A percentile compares a stretch with the other conserved stretches of the same genome.
These are phyloP conservation scores for Entonaema liquescens DNA, from an alignment of 495 filamentous ascomycete genomes.

Conservation along the genomic window DNA sequence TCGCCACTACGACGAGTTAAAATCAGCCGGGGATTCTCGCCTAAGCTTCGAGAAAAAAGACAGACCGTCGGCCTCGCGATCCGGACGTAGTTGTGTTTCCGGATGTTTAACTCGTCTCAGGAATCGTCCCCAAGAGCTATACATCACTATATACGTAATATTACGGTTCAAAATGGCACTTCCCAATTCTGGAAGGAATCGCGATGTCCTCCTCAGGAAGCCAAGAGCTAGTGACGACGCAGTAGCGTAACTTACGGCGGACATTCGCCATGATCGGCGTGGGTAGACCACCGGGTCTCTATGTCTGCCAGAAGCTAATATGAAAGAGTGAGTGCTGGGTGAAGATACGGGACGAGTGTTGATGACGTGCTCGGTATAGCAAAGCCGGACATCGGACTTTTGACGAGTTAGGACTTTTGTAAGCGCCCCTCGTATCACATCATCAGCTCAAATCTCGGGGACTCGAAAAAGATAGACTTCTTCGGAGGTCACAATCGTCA, in stretches of 20 bases:
- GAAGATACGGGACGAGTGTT: slow-evolving; percentile 7
- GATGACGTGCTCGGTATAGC: slow-evolving; percentile 9
- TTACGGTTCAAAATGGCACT: slow-evolving; percentile 35
- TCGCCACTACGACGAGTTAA: slow-evolving; percentile 25
- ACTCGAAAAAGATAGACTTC: not conserved
- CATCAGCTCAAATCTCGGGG: not conserved
- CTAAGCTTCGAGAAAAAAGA: slow-evolving; percentile 34
- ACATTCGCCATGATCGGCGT: slow-evolving; percentile 27
- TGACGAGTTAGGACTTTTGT: not conserved
- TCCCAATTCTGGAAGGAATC: slow-evolving; percentile 41
- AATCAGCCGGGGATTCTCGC: slow-evolving; percentile 35
- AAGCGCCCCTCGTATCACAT: not conserved
- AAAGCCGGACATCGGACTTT: not conserved
- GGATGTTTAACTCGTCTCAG: slow-evolving; percentile 32
- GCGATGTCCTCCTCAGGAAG: slow-evolving; percentile 17
- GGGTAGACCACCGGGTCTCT: slow-evolving; percentile 11
- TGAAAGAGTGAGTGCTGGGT: not conserved
- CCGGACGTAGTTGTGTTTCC: slow-evolving; percentile 41
- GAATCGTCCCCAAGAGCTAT: slow-evolving; percentile 16
- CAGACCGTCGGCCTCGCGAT: slow-evolving; percentile 4
- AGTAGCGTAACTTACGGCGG: slow-evolving; percentile 20
- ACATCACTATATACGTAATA: slow-evolving; percentile 41
- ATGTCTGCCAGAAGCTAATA: slow-evolving; percentile 10
- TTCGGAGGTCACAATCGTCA: not conserved
- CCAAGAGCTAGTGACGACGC: slow-evolving; percentile 37